A percentile compares a stretch with the other conserved stretches of the same genome.
phyloP scores from a whole-genome alignment of 2,329 filamentous ascomycete species.

The Colletotrichum endophyticum region DNA sequence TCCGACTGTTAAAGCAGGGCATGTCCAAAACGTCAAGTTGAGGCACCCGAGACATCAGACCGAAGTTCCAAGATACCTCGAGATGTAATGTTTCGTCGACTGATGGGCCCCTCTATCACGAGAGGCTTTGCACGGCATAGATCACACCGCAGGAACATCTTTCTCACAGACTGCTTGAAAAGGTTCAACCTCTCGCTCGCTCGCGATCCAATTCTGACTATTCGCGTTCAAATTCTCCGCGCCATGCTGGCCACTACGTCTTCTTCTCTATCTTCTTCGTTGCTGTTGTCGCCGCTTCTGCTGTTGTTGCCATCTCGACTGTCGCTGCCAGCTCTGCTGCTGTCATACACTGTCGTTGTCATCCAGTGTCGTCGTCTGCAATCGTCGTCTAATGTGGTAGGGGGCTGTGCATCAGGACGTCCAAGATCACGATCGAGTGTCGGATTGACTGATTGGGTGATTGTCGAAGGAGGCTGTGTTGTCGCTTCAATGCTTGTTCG shows the following conservation, averaged over 20 bases:
- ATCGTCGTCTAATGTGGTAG: no score
- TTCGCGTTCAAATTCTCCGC: not conserved
- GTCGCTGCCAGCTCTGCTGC: no score
- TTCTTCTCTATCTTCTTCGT: accelerated
- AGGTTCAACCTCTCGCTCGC: not conserved
- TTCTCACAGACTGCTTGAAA: not conserved
- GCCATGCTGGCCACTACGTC: not conserved
- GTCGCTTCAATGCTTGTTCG: not conserved
- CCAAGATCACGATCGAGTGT: not conserved
- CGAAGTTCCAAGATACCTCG: no score
- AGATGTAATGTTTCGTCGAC: no score
- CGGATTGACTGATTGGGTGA: not conserved
- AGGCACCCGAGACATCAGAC: no score
- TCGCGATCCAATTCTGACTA: not conserved
- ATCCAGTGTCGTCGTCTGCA: no score
- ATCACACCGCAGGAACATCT: not conserved
- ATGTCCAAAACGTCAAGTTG: no score
- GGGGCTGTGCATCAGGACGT: not conserved
- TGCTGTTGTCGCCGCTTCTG: no score
- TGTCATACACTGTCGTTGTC: no score
- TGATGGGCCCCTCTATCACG: no score
- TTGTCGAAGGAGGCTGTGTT: not conserved
- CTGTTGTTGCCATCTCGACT: no score
- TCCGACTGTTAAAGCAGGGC: not conserved
- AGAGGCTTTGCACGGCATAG: no score